phyloP scores from a whole-genome alignment of 1,284 basidiomycete genomes.

The Coriolopsis trogii region DNA sequence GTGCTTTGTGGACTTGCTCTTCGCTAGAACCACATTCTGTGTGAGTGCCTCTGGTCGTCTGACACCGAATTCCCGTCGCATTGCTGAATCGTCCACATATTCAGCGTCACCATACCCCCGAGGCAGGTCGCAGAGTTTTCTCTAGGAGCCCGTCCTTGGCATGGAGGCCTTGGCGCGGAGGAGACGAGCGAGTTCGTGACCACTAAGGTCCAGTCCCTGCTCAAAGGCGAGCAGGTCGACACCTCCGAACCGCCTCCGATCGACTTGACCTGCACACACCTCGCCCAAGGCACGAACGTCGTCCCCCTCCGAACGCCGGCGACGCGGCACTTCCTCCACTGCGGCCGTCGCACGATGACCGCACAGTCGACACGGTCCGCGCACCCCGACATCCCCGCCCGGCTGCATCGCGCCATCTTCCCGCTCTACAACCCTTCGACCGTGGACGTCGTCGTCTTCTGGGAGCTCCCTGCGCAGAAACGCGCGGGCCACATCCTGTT shows the following conservation, averaged over 20 bases:
- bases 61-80: neutral
- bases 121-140: conserved; percentile 52
- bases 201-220: conserved; percentile 51
- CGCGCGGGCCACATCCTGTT: conserved; percentile 65
- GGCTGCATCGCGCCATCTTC: conserved; percentile 63
- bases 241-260: conserved; percentile 55
- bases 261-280: conserved; percentile 53
- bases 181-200: conserved; percentile 55
- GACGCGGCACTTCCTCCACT: conserved; percentile 51
- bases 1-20: conserved; percentile 63
- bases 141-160: conserved; percentile 46
- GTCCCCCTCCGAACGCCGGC: conserved; percentile 36
- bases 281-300: conserved; percentile 35
- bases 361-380: conserved; percentile 41
- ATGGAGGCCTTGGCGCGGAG: conserved; percentile 38
- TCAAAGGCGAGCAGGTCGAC: conserved; percentile 51
- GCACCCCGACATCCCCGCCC: conserved; percentile 66
- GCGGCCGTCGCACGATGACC: conserved; percentile 47
- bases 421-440: conserved; percentile 77
- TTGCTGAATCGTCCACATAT: neutral
- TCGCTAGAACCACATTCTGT: conserved; percentile 36
- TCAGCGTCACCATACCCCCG: conserved; percentile 49
- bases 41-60: conserved; percentile 48
- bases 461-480: conserved; percentile 61
- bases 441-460: conserved; percentile 75